These are phyloP conservation scores for Tetrahymena thermophila DNA, from an alignment of 73 alveolate genomes.

Conservation along the genomic window DNA sequence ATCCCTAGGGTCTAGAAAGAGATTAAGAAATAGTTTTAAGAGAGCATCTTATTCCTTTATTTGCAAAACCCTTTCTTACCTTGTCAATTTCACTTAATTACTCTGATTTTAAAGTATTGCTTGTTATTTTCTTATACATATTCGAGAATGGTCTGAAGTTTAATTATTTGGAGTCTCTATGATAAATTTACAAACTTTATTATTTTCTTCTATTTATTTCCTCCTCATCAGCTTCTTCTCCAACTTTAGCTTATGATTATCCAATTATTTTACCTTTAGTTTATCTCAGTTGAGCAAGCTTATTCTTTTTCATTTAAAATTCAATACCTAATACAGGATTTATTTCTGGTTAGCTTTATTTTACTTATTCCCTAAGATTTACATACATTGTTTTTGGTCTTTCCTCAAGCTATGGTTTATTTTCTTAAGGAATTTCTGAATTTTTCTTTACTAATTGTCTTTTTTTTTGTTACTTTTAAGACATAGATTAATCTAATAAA, in stretches of 20 bases:
- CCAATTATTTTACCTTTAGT: neutral
- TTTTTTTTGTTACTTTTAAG: neutral
- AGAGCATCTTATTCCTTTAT: neutral
- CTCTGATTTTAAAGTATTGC: neutral
- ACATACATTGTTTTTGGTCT: neutral
- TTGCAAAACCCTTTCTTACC: neutral
- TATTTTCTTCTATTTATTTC: neutral
- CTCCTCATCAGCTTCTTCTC: neutral
- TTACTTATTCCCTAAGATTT: neutral
- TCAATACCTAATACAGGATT: neutral
- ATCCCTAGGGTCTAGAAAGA: neutral
- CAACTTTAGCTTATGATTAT: neutral
- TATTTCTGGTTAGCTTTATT: neutral
- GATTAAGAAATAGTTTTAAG: neutral
- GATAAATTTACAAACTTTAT: neutral
- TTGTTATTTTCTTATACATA: neutral
- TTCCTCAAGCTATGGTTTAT: neutral
- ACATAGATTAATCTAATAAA: neutral
- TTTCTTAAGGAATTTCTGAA: neutral
- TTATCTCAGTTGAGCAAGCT: neutral
- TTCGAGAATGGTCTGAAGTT: neutral
- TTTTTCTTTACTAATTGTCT: neutral
- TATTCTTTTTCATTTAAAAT: neutral
- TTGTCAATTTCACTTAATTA: neutral
- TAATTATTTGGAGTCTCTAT: neutral